Base-by-base conservation (phyloP, 768 basidiomycete species). In the Suillus variegatus region DNA sequence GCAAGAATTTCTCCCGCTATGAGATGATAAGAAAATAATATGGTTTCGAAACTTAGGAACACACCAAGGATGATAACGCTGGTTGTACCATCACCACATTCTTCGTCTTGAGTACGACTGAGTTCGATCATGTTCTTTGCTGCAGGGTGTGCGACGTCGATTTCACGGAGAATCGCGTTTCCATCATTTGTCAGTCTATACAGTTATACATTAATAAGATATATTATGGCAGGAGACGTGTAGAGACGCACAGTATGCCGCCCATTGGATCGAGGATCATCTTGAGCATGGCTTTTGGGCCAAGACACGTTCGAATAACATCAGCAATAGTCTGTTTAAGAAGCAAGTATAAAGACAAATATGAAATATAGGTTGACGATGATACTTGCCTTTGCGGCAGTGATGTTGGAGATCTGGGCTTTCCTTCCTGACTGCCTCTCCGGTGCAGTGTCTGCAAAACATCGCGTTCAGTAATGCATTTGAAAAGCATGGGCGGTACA, bases 181-280 rank as follows among this genome's bases (percentile, higher is more conserved):
- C 97, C 97, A 73, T 99, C 97, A 77, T 99, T 98, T 2, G 97
- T 99, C 22, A 98, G 81, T 67, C 96, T 97, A 69, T 35, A n/a
- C 0, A 51, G 6, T 35, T 43, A 12, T 14, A 16, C 10, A 64
- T 16, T 40, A 12, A 3, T 36, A n/a, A 22, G 16, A 62, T 5
- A 61, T 10, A 40, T 18, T 7, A 55, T 41, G 4, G 36, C 25
- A 38, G 28, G 35, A 62, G 12, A 40, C 32, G 63, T 5, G 56
- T 46, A 46, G 56, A 57, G 40, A 82, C 88, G 62, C 65, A 97
- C 97, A 98, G 74, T 71, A 99, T 99, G 62, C 97, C 97, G 61
- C 97, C 97, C 97, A 99, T 99, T 1, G 96, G 96, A 81, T 99
- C 97, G 52, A 98, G 80, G 71, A 99, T 97, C 97, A 99, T 99